These are phyloP conservation scores for Eragrostis tef DNA, from an alignment of 202 grass and related monocot genomes.

Conservation along the genomic window DNA sequence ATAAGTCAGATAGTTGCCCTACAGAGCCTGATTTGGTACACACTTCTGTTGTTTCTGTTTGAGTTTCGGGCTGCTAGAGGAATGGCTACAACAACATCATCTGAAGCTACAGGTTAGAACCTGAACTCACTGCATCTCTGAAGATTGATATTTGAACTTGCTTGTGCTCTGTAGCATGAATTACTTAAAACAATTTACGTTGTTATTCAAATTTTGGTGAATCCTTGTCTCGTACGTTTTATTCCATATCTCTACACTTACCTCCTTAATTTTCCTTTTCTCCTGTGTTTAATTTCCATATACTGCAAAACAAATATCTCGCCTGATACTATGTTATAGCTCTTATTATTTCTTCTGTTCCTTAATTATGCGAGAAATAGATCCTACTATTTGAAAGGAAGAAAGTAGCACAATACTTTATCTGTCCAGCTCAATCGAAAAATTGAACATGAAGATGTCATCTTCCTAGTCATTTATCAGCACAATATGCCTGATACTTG, in stretches of 20 bases:
- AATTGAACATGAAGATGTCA: not conserved
- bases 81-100: slow-evolving; percentile 47
- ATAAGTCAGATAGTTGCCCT: slow-evolving; percentile 92
- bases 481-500: not conserved
- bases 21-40: slow-evolving; percentile 93
- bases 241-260: not conserved
- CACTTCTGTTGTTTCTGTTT: slow-evolving; percentile 72
- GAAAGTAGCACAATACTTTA: no score
- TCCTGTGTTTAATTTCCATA: not conserved
- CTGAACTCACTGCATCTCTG: slow-evolving; percentile 29
- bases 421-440: not conserved
- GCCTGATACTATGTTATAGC: no score
- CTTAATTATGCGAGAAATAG: slow-evolving; percentile 13
- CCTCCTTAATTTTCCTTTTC: not conserved
- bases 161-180: slow-evolving; percentile 9
- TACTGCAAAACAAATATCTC: slow-evolving; percentile 4
- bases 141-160: slow-evolving; percentile 31
- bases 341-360: not conserved
- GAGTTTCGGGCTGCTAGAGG: slow-evolving; percentile 64
- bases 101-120: slow-evolving; percentile 65
- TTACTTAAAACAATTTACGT: slow-evolving; percentile 9
- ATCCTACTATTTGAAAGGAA: no score
- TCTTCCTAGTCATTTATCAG: slow-evolving; percentile 9
- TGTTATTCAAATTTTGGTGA: slow-evolving; percentile 2
- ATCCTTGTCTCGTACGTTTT: not conserved